phyloP scores from a whole-genome alignment of 495 filamentous ascomycete genomes.

The Podospora australis region DNA sequence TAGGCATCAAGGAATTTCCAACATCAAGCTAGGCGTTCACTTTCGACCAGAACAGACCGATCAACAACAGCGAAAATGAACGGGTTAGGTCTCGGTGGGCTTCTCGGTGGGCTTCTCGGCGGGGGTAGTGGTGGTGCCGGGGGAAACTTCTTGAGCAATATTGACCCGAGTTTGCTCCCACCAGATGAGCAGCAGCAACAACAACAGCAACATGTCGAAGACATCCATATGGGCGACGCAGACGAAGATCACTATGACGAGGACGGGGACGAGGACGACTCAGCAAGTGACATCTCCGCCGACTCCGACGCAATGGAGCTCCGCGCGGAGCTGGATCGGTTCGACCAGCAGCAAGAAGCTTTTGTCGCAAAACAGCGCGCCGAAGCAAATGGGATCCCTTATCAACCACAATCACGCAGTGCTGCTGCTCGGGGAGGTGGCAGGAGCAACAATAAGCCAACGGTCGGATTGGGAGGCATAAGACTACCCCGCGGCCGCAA shows the following conservation, averaged over 20 bases:
- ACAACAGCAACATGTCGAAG: constrained; percentile 4
- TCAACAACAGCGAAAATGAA: too few relatives aligned
- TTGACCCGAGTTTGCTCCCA: constrained; percentile 12
- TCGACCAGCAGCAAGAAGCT: constrained; percentile 28
- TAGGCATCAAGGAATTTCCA: too few relatives aligned
- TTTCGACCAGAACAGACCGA: too few relatives aligned
- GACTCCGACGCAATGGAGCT: constrained; percentile 36
- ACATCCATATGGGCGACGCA: constrained; percentile 5
- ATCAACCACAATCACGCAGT: too few relatives aligned
- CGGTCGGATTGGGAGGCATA: background rate
- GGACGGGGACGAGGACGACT: constrained; percentile 12
- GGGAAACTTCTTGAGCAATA: constrained; percentile 5
- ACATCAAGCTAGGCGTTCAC: too few relatives aligned
- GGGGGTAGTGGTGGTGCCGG: background rate
- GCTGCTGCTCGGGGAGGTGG: too few relatives aligned
- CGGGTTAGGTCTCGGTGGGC: too few relatives aligned
- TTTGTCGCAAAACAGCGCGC: constrained; percentile 27
- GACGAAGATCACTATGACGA: constrained; percentile 2
- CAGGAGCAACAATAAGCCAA: too few relatives aligned
- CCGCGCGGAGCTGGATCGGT: constrained; percentile 27
- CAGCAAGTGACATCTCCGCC: constrained; percentile 26
- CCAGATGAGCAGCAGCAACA: background rate
- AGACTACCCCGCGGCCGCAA: constrained; percentile 9
- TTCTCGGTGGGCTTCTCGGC: too few relatives aligned
- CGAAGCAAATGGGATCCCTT: constrained; percentile 9